Base-by-base conservation (phyloP, 176 grass and related monocot genomes). In the sorghum (Sorghum bicolor) region DNA sequence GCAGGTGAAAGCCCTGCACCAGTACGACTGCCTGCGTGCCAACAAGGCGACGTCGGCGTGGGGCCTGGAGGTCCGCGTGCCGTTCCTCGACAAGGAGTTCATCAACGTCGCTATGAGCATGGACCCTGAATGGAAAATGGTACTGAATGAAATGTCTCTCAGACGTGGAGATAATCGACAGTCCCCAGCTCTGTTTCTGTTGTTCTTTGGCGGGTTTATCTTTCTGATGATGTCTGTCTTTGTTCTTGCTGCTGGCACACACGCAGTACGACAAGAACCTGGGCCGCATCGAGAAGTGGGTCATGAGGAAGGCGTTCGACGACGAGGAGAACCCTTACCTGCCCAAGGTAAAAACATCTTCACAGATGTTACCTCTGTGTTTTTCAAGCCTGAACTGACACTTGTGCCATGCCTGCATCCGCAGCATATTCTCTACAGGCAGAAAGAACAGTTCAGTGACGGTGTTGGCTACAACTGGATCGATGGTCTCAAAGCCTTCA, bases 371-470 rank as follows among this genome's bases (percentile, higher is more conserved):
- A 6, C 6, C 68, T 60, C 2, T 7, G 39, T 53, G 22, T 60
- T 17, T 25, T 25, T 32, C 26, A 12, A 33, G 16, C 3, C 63
- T 71, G 43, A 67, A 39, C 80, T 79, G 57, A 74, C 12, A 61
- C 7, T 60, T 57, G 16, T 68, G 36, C 9, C 38, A 34, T 58
- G 2, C 53, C 2, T 57, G 10, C 32, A 41, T 88, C 61, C 64
- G 48, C 89, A 99, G 97, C 91, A 96, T 73, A 96, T 99, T 57
- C 93, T 99, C 9, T 99, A 99, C 61, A 92, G 97, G 87, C 97
- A 99, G 87, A 99, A 99, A 57, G 97, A 99, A 64, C 97, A 99
- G 31, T 99, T 99, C 89, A 99, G 97, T 30, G 97, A 99, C 12
- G 97, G 97, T 5, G 93, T 99, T 15, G 93, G 97, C 5, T 99